These are phyloP conservation scores for Bombardia bombarda DNA, from an alignment of 495 filamentous ascomycete genomes.

Conservation along the genomic window DNA sequence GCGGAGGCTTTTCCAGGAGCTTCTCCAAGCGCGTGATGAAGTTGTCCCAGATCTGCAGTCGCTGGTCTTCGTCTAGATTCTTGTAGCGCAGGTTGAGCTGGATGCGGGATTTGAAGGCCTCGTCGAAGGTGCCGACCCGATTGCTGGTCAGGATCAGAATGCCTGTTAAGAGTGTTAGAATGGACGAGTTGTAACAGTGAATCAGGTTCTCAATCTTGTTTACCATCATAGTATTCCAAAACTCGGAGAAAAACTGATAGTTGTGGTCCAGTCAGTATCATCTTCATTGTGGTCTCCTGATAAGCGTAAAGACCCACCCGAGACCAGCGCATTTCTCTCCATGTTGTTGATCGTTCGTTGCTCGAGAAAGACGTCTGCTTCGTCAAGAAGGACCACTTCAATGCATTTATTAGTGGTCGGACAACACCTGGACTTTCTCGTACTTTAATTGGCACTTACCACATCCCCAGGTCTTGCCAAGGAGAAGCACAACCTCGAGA, in stretches of 20 bases:
- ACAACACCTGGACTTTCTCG: neutral
- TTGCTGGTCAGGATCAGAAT: conserved; percentile 52
- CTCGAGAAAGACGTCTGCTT: neutral
- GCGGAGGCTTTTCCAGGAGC: neutral
- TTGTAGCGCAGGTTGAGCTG: conserved; percentile 39
- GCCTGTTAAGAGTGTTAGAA: conserved; percentile 15
- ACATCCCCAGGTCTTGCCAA: neutral
- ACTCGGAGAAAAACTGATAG: neutral
- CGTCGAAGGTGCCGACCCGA: conserved; percentile 43
- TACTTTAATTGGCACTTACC: no score
- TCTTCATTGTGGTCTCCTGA: no score
- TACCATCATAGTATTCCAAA: neutral
- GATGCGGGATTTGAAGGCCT: conserved; percentile 47
- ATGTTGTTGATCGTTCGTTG: neutral
- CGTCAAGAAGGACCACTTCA: neutral
- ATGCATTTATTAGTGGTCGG: neutral
- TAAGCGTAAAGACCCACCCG: neutral
- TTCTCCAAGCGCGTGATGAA: neutral
- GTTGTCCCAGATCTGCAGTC: neutral
- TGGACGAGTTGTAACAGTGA: neutral
- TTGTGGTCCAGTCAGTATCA: neutral
- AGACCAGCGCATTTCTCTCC: neutral
- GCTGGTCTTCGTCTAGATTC: neutral
- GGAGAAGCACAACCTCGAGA: neutral
- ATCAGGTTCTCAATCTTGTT: no score